Percentiles rank a stretch among this genome's conserved stretches.
Evolutionary conservation across 2,329 filamentous ascomycete species (phyloP).

Genomic region (Talaromyces verruculosus): DNA sequence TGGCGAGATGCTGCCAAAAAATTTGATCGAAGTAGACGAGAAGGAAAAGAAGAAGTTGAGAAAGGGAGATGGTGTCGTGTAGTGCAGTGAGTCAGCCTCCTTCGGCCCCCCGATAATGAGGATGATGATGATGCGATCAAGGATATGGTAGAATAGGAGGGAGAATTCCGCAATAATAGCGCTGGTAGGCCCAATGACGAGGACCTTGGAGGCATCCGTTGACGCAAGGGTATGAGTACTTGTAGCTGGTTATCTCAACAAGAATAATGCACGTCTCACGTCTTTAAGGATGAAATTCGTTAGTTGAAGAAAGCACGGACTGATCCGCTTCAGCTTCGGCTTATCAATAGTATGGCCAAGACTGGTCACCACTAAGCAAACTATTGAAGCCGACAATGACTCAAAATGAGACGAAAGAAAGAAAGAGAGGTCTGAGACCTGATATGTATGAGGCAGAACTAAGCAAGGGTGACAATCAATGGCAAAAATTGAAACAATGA

Average conservation of each 20-base stretch:
- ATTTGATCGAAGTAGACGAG: not conserved
- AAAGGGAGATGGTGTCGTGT: not conserved
- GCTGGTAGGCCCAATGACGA: conserved; percentile 24
- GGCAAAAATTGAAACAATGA: not conserved
- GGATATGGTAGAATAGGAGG: not conserved
- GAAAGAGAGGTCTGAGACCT: not conserved
- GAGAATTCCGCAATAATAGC: not conserved
- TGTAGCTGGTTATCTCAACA: not conserved
- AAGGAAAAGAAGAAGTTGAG: not conserved
- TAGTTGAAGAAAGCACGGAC: not conserved
- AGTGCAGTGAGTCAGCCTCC: not conserved
- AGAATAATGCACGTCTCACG: not conserved
- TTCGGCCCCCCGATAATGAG: not conserved
- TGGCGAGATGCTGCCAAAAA: conserved; percentile 15
- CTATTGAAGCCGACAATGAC: not conserved
- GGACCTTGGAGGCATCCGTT: conserved; percentile 40
- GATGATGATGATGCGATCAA: not conserved
- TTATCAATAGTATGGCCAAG: conserved; percentile 3
- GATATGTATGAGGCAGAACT: not conserved
- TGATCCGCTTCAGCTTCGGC: not conserved
- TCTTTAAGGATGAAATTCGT: no score
- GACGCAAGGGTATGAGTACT: conserved; percentile 20
- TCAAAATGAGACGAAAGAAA: not conserved
- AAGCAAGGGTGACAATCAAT: not conserved
- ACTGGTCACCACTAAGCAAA: not conserved